Percentiles rank a stretch among this genome's conserved stretches.
These are phyloP conservation scores for Leccinum subtestaceum DNA, from an alignment of 768 basidiomycete species.

Conservation along the genomic window DNA sequence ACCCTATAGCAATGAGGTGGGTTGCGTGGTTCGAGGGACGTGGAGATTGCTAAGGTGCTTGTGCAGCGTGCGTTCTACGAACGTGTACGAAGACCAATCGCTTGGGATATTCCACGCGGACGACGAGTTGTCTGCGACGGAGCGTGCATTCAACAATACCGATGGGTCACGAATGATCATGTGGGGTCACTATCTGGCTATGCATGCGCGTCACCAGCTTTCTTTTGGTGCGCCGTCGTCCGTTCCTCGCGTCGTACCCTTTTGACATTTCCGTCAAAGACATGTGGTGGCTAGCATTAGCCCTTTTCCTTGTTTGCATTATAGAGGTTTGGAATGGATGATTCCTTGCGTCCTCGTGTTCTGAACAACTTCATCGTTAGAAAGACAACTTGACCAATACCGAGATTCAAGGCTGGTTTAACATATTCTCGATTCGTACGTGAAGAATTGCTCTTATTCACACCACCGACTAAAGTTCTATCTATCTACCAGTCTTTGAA, in stretches of 20 bases:
- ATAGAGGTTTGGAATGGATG: conserved; percentile 63
- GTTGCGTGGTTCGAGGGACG: background rate
- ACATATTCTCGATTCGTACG: conserved; percentile 76
- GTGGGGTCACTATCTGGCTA: conserved; percentile 74
- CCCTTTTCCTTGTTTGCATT: conserved; percentile 87
- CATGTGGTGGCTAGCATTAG: conserved; percentile 92
- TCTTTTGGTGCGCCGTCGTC: conserved; percentile 66
- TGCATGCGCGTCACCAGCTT: conserved; percentile 85
- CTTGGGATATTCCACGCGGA: conserved; percentile 70
- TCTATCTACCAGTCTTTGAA: conserved; percentile 63
- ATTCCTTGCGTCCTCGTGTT: background rate
- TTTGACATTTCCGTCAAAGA: conserved; percentile 46
- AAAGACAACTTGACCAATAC: conserved; percentile 55
- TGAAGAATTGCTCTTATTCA: conserved; percentile 9
- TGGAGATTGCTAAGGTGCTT: background rate
- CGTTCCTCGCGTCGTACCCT: background rate
- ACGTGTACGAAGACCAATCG: conserved; percentile 92
- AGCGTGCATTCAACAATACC: conserved; percentile 37
- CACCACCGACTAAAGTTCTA: background rate
- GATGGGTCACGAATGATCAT: conserved; percentile 53
- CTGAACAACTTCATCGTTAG: conserved; percentile 35
- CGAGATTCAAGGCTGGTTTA: conserved; percentile 66
- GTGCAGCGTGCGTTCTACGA: conserved; percentile 81
- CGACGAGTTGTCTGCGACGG: conserved; percentile 48
- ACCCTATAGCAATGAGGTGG: conserved; percentile 80